A percentile compares a stretch with the other conserved stretches of the same genome.
phyloP scores from a whole-genome alignment of 2,329 filamentous ascomycete genomes.

The Rutstroemia sp. region DNA sequence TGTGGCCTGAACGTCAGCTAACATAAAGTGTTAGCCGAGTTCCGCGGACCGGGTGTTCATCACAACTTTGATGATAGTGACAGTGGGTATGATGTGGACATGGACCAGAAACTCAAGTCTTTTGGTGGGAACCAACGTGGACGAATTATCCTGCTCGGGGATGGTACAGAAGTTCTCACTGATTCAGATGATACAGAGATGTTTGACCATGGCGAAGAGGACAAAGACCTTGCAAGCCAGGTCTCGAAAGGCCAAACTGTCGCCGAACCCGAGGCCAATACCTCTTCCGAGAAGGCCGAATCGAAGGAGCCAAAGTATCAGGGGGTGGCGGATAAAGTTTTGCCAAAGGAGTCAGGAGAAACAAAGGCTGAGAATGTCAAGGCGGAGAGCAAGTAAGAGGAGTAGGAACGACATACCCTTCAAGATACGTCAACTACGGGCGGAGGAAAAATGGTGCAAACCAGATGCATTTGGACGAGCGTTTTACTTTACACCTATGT shows the following conservation, averaged over 20 bases:
- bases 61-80: conserved; percentile 78
- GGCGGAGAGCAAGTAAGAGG: conserved; percentile 2
- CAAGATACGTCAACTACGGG: neutral
- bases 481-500: conserved; percentile 16
- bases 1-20: conserved; percentile 17
- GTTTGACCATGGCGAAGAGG: conserved; percentile 83
- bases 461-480: conserved; percentile 18
- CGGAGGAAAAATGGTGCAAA: conserved; percentile 8
- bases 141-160: conserved; percentile 88
- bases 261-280: conserved; percentile 5
- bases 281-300: conserved; percentile 13
- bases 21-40: conserved; percentile 56
- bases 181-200: conserved; percentile 87
- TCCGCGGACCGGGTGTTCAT: conserved; percentile 74
- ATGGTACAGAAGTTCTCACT: conserved; percentile 87
- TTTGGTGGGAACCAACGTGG: conserved; percentile 67
- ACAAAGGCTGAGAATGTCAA: neutral
- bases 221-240: conserved; percentile 79
- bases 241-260: conserved; percentile 54
- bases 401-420: neutral
- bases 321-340: conserved; percentile 14
- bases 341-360: conserved; percentile 8
- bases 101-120: conserved; percentile 54
- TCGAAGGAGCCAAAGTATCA: conserved; percentile 20
- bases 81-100: conserved; percentile 68